Evolutionary conservation across 2,329 filamentous ascomycete genomes (phyloP).

Genomic region (Venturia asperata): DNA sequence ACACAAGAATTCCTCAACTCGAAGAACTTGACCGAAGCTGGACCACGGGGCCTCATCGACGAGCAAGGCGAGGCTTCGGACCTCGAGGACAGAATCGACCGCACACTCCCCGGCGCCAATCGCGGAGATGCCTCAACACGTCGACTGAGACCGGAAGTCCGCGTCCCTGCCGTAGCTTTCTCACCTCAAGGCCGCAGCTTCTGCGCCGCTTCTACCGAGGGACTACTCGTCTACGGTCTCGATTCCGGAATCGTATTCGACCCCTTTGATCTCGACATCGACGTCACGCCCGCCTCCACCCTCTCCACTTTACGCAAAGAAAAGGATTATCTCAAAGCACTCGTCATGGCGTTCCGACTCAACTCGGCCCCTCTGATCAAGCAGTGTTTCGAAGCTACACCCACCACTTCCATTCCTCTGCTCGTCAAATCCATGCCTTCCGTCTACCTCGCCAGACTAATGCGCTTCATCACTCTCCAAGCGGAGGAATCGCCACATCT

Average conservation of each 20-base stretch:
- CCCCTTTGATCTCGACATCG: constrained; percentile 91
- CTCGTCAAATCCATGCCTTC: constrained; percentile 72
- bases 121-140: constrained; percentile 78
- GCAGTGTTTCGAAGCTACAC: constrained; percentile 77
- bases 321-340: constrained; percentile 78
- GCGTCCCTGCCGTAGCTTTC: constrained; percentile 78
- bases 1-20: constrained; percentile 97
- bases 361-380: constrained; percentile 78
- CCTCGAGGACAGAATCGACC: constrained; percentile 74
- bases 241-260: constrained; percentile 83
- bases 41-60: constrained; percentile 76
- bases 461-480: constrained; percentile 81
- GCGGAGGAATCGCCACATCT: constrained; percentile 87
- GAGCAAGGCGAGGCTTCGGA: constrained; percentile 84
- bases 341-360: constrained; percentile 95
- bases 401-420: constrained; percentile 64
- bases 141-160: constrained; percentile 70
- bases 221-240: constrained; percentile 85
- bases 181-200: constrained; percentile 84
- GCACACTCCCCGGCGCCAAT: constrained; percentile 74
- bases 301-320: constrained; percentile 60
- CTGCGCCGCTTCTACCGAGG: constrained; percentile 91
- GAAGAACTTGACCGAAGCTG: constrained; percentile 82
- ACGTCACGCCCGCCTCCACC: constrained; percentile 72
- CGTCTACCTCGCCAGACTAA: constrained; percentile 76